Base-by-base conservation (phyloP, 2,329 filamentous ascomycete species). In the Fonsecaea pugnacius region DNA sequence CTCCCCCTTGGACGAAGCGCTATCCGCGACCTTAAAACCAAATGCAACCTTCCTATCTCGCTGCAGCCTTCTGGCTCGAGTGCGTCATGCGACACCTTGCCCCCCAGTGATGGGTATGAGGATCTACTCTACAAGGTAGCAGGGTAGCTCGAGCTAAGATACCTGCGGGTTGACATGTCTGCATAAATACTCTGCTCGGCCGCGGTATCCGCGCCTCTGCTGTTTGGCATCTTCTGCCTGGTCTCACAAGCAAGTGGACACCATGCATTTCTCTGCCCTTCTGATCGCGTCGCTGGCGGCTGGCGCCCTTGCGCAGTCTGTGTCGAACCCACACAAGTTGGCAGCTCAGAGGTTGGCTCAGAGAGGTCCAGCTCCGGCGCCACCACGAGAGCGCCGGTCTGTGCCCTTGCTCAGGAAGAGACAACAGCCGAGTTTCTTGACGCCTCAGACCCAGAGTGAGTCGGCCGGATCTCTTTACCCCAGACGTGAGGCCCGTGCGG, bases 31-130 rank as follows among this genome's bases (percentile, higher is more conserved):
- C 24, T 12, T 27, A 46, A 4, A 58, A 30, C 27, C 27, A 30
- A 30, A 67, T 67, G 65, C 65, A 65, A 67, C 65, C 65, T 63
- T 67, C 65, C 65, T 67, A 67, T 67, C 65, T 62, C 16, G 38
- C 40, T 40, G 55, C 32, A 32, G 21, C 27, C 27, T 35, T 51
- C 24, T 30, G 40, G 30, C 27, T 27, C 38, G 21, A 21, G n/a
- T 58, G 57, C 61, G 61, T 67, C 64, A 67, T 61, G 57, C 53
- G 24, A 48, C 21, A 58, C 12, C 43, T 59, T 50, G 21, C 43
- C 46, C 24, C 12, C 48, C 21, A 16, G 8, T 30, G 27, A 30
- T 5, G 27, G 35, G 55, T 16, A 32, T 14, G 33, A 48, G n/a
- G 46, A 59, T 52, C 40, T 58, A 43, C 33, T 58, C 32, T 46